Evolutionary conservation across 148 eudicot genomes (phyloP).

Genomic region (Camellia granthamiana): DNA sequence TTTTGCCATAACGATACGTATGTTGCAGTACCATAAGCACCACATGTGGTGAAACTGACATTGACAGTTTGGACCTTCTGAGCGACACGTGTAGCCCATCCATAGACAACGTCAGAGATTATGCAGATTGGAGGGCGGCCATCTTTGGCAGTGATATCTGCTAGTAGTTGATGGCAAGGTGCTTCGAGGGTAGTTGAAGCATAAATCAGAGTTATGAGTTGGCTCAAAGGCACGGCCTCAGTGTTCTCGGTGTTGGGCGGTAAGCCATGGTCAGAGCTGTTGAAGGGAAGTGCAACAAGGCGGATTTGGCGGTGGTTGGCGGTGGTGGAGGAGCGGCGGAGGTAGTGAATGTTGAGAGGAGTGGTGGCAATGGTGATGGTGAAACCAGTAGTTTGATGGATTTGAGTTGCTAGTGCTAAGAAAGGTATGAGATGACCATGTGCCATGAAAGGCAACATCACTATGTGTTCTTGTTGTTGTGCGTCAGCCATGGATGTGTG

Average conservation of each 20-base stretch:
- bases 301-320: conserved; percentile 23
- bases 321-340: conserved; percentile 15
- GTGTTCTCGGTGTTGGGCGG: conserved; percentile 56
- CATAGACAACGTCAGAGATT: conserved; percentile 54
- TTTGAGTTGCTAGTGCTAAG: conserved; percentile 51
- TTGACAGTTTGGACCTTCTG: conserved; percentile 33
- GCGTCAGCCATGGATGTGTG: too few species aligned
- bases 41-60: conserved; percentile 63
- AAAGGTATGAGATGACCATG: conserved; percentile 73
- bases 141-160: conserved; percentile 22
- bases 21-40: conserved; percentile 77
- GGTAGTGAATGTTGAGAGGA: conserved; percentile 43
- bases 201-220: conserved; percentile 30
- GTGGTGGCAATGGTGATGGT: conserved; percentile 48
- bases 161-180: conserved; percentile 24
- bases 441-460: conserved; percentile 69
- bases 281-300: conserved; percentile 40
- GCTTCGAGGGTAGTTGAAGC: conserved; percentile 40
- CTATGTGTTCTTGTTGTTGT: conserved; percentile 27
- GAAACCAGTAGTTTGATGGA: conserved; percentile 29
- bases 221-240: conserved; percentile 27
- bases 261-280: conserved; percentile 34
- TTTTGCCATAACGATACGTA: conserved; percentile 56
- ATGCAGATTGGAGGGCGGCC: conserved; percentile 51
- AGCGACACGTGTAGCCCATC: conserved; percentile 65